phyloP scores from a whole-genome alignment of 768 basidiomycete genomes.

The Suillus subaureus region DNA sequence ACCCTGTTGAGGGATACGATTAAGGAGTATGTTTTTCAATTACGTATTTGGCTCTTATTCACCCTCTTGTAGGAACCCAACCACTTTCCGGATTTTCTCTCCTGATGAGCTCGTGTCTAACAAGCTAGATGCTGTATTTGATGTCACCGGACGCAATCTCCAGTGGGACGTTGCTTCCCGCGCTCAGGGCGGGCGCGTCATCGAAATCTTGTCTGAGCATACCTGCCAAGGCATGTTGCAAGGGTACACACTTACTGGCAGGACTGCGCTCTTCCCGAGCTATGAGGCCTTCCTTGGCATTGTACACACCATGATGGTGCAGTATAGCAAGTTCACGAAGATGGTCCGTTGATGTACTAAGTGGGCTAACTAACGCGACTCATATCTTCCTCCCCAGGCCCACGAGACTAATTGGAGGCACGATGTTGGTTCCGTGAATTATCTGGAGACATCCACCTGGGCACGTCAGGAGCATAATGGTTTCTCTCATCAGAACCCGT shows the following conservation, averaged over 20 bases:
- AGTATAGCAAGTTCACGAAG: conserved; percentile 87
- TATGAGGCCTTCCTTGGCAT: conserved; percentile 94
- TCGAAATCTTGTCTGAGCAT: conserved; percentile 90
- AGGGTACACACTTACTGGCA: conserved; percentile 89
- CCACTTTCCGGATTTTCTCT: conserved; percentile 84
- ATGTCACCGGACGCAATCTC: conserved; percentile 70
- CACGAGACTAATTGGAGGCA: conserved; percentile 73
- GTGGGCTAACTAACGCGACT: not conserved
- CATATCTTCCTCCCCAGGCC: conserved; percentile 31
- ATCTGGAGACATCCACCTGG: conserved; percentile 88
- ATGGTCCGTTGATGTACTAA: conserved; percentile 49
- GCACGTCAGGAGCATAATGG: conserved; percentile 88
- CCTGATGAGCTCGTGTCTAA: conserved; percentile 89
- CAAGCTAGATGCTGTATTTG: conserved; percentile 82
- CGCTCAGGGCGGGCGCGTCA: conserved; percentile 75
- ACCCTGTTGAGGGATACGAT: conserved; percentile 59
- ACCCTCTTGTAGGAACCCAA: conserved; percentile 59
- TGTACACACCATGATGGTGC: conserved; percentile 87
- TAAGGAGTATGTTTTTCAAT: conserved; percentile 41
- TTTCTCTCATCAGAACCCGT: conserved; percentile 86
- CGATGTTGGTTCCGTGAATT: conserved; percentile 73
- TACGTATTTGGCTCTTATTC: not conserved
- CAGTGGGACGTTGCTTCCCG: conserved; percentile 80
- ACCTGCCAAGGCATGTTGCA: conserved; percentile 91
- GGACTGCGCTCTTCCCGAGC: conserved; percentile 83